Evolutionary conservation across 768 basidiomycete species (phyloP).

Genomic region (Erythrobasidium yunnanense): DNA sequence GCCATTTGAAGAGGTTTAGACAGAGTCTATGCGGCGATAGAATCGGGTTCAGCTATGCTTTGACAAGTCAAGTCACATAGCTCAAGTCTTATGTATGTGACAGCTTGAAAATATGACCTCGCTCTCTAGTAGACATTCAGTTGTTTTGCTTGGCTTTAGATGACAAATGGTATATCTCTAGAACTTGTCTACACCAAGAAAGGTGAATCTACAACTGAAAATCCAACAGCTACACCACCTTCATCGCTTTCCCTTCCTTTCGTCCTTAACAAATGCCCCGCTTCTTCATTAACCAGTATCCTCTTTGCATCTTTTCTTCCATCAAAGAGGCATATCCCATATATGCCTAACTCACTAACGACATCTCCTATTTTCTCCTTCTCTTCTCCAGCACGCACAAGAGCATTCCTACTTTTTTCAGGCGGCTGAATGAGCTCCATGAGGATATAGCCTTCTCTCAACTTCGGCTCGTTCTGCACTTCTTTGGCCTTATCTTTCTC

Average conservation of each 20-base stretch:
- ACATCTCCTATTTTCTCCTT: conserved; percentile 55
- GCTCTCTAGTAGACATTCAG: no score
- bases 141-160: no score
- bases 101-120: no score
- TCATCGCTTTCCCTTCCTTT: conserved; percentile 86
- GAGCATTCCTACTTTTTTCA: conserved; percentile 54
- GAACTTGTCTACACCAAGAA: conserved; percentile 51
- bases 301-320: conserved; percentile 12
- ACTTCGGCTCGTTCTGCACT: conserved; percentile 38
- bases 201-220: conserved; percentile 62
- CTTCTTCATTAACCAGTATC: conserved; percentile 48
- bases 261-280: conserved; percentile 75
- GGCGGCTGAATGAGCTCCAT: conserved; percentile 88
- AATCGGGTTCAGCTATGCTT: no score
- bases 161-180: neutral
- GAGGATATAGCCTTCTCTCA: conserved; percentile 80
- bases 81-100: no score
- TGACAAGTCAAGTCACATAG: no score
- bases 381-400: conserved; percentile 61
- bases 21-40: no score
- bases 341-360: conserved; percentile 82
- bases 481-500: conserved; percentile 36
- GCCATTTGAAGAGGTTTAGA: no score
- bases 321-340: conserved; percentile 75
- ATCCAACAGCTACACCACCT: conserved; percentile 77